Base-by-base conservation (phyloP, 768 basidiomycete genomes). In the Porpolomopsis calyptriformis region DNA sequence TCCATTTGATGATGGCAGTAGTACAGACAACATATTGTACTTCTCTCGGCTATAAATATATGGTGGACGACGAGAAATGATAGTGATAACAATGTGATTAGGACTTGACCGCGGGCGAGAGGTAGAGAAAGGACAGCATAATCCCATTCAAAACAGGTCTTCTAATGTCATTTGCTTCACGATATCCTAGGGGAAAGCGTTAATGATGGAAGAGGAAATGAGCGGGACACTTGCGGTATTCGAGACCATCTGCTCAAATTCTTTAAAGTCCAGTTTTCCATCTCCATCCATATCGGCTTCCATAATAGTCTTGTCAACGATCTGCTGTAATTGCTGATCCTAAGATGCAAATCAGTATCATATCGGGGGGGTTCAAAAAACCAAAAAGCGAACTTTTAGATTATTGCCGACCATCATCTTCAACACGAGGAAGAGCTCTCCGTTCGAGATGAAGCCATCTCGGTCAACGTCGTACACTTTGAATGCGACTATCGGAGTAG, bases 341-440 rank as follows among this genome's bases (percentile, higher is more conserved):
- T 94, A 60, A 22, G 7, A 11, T 44, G 43, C 18, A 37, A 48
- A 25, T 35, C 45, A 42, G 27, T 37, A 38, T 47, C 23, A 19
- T n/a, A 6, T n/a, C 19, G 7, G 8, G 26, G 29, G 48, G 31
- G 43, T 19, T 34, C 24, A 52, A 48, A 40, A 40, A 7, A 27
- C n/a, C 22, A 23, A 29, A 37, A 49, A 22, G 47, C 64, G 49
- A 40, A 91, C 91, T 74, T 99, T 99, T 57, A 99, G 70, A 65
- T 99, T 99, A 64, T 86, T 97, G 26, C 96, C 96, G 41, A 98
- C 96, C 96, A 99, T 99, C 90, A 98, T 98, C 76, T 99, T 99
- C 53, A 99, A 70, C 31, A 99, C 96, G 39, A 99, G 70, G 70
- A 97, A 99, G 24, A 99, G 78, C 65, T 99, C 96, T 46, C 96